A percentile compares a stretch with the other conserved stretches of the same genome.
Evolutionary conservation across 169 alveolate genomes (phyloP).

Genomic region (Eimeria falciformis): DNA sequence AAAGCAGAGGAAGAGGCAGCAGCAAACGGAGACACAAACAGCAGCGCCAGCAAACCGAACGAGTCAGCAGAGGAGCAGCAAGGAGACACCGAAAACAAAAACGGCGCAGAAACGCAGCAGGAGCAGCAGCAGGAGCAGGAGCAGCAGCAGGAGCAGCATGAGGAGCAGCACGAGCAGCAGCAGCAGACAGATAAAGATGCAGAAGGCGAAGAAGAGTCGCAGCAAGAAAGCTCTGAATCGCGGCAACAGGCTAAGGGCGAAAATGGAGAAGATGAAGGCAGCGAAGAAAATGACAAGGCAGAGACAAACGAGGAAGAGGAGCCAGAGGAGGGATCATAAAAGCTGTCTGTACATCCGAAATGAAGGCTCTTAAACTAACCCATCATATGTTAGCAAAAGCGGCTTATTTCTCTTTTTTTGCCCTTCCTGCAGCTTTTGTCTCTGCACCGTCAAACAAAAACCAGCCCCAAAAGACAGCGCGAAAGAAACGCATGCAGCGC

Average conservation of each 20-base stretch:
- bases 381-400: not conserved
- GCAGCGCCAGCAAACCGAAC: not conserved
- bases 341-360: not conserved
- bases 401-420: not conserved
- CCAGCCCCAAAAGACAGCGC: no score
- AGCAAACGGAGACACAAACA: not conserved
- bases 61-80: not conserved
- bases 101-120: not conserved
- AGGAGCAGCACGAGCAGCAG: not conserved
- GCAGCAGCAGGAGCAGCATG: not conserved
- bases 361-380: not conserved
- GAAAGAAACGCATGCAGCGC: no score
- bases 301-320: conserved; percentile 25
- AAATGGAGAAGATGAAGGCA: not conserved
- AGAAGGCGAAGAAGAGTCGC: conserved; percentile 5
- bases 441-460: no score
- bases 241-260: conserved; percentile 2
- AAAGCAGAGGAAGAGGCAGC: not conserved
- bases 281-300: not conserved
- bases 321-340: not conserved
- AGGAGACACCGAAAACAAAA: not conserved
- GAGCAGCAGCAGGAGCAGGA: not conserved
- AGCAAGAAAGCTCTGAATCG: not conserved
- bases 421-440: not conserved
- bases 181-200: not conserved